phyloP scores from a whole-genome alignment of 306 rosid species.

The Vicia sativa region DNA sequence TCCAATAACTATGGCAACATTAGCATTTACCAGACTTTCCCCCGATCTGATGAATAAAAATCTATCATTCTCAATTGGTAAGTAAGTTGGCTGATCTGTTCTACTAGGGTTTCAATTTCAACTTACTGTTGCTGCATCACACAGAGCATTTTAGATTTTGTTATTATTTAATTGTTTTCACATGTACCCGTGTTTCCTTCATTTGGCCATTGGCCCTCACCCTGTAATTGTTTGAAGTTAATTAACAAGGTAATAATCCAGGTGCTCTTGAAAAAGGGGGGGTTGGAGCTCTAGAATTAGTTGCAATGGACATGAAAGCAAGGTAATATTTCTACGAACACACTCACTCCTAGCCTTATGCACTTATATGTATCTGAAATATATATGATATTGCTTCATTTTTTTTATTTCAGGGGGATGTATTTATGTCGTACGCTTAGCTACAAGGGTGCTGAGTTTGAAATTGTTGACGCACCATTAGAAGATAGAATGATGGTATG shows the following conservation, averaged over 20 bases:
- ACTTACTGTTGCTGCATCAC: background rate
- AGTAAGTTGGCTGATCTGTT: too few species aligned
- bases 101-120: background rate
- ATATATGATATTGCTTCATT: conserved; percentile 24
- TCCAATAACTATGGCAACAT: background rate
- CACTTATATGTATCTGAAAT: background rate
- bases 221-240: conserved; percentile 18
- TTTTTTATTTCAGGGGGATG: conserved; percentile 80
- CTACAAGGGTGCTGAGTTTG: conserved; percentile 88
- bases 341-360: conserved; percentile 12
- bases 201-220: background rate
- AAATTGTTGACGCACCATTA: conserved; percentile 81
- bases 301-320: conserved; percentile 99
- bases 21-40: too few species aligned
- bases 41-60: too few species aligned
- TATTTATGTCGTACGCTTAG: conserved; percentile 94
- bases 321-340: conserved; percentile 53
- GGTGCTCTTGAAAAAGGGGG: conserved; percentile 94
- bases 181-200: background rate
- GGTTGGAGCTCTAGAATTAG: conserved; percentile 98
- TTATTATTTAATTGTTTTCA: background rate
- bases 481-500: conserved; percentile 91
- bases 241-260: conserved; percentile 39
- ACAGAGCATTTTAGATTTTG: background rate
- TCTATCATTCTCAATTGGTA: too few species aligned